Evolutionary conservation across 352 stramenopile genomes (phyloP), one percentile per base, ranked within the genome.

Genomic region (Thalassiosira exigua): DNA sequence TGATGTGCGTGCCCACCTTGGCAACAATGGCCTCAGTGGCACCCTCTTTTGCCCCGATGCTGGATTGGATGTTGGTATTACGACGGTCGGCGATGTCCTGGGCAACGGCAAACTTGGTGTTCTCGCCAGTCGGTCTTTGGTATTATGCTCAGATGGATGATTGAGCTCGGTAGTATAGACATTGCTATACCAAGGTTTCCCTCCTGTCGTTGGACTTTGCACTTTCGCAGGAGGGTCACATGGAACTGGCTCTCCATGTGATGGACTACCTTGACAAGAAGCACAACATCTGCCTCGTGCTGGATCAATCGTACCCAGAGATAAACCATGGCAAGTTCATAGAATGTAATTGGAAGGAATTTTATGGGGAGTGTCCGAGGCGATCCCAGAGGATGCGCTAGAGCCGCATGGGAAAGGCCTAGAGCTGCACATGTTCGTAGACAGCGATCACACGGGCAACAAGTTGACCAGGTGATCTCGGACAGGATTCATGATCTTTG

Each of bases 61-160:
- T 42, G 5, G 59, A 36, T 21, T 39, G 41, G 39, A 3, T 4
- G 36, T 24, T 24, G 3, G 2, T 1, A 22, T 69, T 69, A 9
- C 17, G 3, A 42, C 17, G 19, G 41, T 27, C 51, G 4, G 36
- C n/a, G 7, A 57, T 41, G 4, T 41, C 39, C n/a, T n/a, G n/a
- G n/a, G n/a, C n/a, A n/a, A n/a, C n/a, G n/a, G n/a, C n/a, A n/a
- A n/a, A n/a, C n/a, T n/a, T n/a, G n/a, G n/a, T n/a, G n/a, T n/a
- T n/a, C n/a, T n/a, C n/a, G n/a, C n/a, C n/a, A n/a, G n/a, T n/a
- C n/a, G n/a, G n/a, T n/a, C n/a, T n/a, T n/a, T n/a, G n/a, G n/a
- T n/a, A n/a, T n/a, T 5, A 65, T 86, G 0, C 50, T 91, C n/a
- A 41, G 78, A 21, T 91, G 81, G 81, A 80, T 83, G 24, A 61